A percentile compares a stretch with the other conserved stretches of the same genome.
Evolutionary conservation across 768 basidiomycete genomes (phyloP).

Genomic region (Terana coerulea): DNA sequence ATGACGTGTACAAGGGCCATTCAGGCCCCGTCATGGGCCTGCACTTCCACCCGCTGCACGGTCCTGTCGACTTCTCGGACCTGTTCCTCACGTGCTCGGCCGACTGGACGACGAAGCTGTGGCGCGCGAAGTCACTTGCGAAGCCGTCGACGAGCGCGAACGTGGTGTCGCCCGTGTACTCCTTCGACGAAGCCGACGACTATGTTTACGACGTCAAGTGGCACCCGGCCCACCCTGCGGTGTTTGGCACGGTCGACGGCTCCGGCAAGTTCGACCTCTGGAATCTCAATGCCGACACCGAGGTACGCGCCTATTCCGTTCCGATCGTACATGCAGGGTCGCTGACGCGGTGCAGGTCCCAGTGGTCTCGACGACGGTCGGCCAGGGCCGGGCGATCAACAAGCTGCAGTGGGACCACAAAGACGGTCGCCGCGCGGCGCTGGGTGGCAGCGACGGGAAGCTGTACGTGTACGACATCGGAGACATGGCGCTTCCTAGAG

Average conservation of each 20-base stretch:
- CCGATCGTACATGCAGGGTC: background rate
- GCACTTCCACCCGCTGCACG: slow-evolving; percentile 89
- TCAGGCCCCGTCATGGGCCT: slow-evolving; percentile 92
- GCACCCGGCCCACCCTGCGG: slow-evolving; percentile 93
- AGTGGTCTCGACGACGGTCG: slow-evolving; percentile 79
- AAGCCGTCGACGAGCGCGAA: slow-evolving; percentile 62
- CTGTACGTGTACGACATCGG: slow-evolving; percentile 95
- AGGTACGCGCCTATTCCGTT: slow-evolving; percentile 48
- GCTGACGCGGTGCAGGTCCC: slow-evolving; percentile 61
- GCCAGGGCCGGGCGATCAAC: slow-evolving; percentile 82
- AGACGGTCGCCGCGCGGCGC: slow-evolving; percentile 83
- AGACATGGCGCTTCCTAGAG: slow-evolving; percentile 82
- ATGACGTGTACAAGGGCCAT: slow-evolving; percentile 92
- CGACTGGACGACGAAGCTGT: slow-evolving; percentile 98
- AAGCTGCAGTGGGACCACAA: slow-evolving; percentile 94
- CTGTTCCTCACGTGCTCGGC: slow-evolving; percentile 90
- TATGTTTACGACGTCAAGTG: slow-evolving; percentile 99
- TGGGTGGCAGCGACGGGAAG: slow-evolving; percentile 90
- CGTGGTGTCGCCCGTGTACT: slow-evolving; percentile 73
- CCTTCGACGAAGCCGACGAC: slow-evolving; percentile 97
- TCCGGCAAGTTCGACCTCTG: slow-evolving; percentile 95
- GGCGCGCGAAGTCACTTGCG: slow-evolving; percentile 77
- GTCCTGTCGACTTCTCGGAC: slow-evolving; percentile 93
- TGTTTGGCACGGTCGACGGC: slow-evolving; percentile 93
- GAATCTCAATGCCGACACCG: slow-evolving; percentile 96